Percentiles rank a stretch among this genome's conserved stretches.
phyloP scores from a whole-genome alignment of 169 alveolate genomes.

The Plasmodium billcollinsi region DNA sequence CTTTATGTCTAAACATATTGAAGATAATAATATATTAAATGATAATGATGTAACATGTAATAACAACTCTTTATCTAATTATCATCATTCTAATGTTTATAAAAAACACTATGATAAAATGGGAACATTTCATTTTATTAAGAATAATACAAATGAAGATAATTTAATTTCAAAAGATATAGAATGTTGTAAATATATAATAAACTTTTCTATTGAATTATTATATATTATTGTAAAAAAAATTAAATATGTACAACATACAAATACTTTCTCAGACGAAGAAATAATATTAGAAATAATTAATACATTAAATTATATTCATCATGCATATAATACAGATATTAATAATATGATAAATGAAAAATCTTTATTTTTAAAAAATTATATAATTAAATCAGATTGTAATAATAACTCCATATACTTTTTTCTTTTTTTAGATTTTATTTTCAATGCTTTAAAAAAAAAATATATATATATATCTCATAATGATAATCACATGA shows the following conservation, averaged over 20 bases:
- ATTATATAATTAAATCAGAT: neutral
- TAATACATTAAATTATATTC: constrained; percentile 29
- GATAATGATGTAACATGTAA: too few relatives aligned
- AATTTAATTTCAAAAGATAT: constrained; percentile 6
- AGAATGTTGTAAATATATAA: neutral
- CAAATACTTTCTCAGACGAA: constrained; percentile 18
- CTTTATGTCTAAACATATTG: too few relatives aligned
- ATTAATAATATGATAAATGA: constrained; percentile 25
- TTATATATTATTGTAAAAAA: constrained; percentile 44
- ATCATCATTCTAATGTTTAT: too few relatives aligned
- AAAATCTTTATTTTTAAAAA: constrained; percentile 17
- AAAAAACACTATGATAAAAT: neutral
- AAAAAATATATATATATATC: neutral
- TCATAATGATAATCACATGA: too few relatives aligned
- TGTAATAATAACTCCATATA: neutral
- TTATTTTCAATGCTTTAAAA: constrained; percentile 36
- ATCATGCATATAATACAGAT: neutral
- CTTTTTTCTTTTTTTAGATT: constrained; percentile 45
- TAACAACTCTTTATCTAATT: too few relatives aligned
- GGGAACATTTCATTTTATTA: neutral
- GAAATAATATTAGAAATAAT: constrained; percentile 14
- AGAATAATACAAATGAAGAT: neutral
- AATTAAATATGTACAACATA: constrained; percentile 39
- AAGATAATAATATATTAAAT: too few relatives aligned
- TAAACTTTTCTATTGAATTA: constrained; percentile 20